Base-by-base conservation (phyloP, 306 rosid genomes). In the Glycyrrhiza uralensis region DNA sequence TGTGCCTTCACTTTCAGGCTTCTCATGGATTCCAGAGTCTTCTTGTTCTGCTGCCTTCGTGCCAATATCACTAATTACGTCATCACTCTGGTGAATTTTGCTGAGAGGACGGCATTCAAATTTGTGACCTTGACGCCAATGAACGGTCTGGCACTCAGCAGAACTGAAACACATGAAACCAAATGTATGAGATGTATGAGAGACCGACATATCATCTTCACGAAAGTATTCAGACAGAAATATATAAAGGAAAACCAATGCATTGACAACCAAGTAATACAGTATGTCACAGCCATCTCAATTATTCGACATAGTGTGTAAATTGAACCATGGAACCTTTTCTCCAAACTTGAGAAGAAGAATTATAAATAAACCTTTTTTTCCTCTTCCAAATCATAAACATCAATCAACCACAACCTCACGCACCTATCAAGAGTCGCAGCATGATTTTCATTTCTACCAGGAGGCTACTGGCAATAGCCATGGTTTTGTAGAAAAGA, bases 61-160 rank as follows among this genome's bases (percentile, higher is more conserved):
- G 69, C 62, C 81, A 44, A 54, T 36, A 80, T 71, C 84, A 60
- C 63, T 80, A 33, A 61, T 76, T 41, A 9, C 60, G 20, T 58
- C 82, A 76, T 67, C 35, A 71, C 26, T 70, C 38, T 3, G 61
- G 15, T 69, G 51, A 56, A 47, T 26, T 44, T 15, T 58, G 62
- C 23, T 74, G 22, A 87, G 85, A 79, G 95, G 95, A 63, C 22
- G 87, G 61, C 99, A 94, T 39, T 94, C 91, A 24, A 81, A 88
- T 81, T 81, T 94, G 85, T 94, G 97, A 32, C 99, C 99, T 82
- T 85, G 96, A 41, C 93, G 87, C 99, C 97, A 94, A 76, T 94
- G 98, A 72, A 85, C 61, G 18, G 91, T 87, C 87, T 94, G 97
- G 76, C 98, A 94, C 83, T 85, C 82, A 30, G 87, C 87, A 29